Conservation (phyloP, 2,329 filamentous ascomycete genomes). For the Paecilomyces sp. region DNA sequence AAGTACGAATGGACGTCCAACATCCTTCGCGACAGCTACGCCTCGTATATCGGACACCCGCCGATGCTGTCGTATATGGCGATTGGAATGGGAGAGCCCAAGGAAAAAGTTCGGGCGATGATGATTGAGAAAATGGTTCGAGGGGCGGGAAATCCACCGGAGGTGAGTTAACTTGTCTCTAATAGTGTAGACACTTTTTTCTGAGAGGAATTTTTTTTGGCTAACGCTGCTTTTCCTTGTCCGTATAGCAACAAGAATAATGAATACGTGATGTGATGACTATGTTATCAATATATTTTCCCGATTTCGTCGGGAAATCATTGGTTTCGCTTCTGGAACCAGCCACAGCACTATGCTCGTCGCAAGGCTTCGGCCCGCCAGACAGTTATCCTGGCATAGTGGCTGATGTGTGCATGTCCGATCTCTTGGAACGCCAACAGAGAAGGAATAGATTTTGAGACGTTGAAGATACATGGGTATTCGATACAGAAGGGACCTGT, state of each 20-base stretch:
- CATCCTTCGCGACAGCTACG: slow-evolving; percentile 87
- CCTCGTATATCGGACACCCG: slow-evolving; percentile 83
- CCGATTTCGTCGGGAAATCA: background rate
- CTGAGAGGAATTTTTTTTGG: background rate
- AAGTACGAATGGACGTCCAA: slow-evolving; percentile 98
- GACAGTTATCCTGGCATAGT: background rate
- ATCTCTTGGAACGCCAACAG: background rate
- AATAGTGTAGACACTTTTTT: background rate
- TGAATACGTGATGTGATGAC: background rate
- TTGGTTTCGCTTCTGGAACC: background rate
- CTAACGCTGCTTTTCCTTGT: background rate
- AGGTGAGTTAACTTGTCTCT: slow-evolving; percentile 36
- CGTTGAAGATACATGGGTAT: background rate
- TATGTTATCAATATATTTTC: background rate
- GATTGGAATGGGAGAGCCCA: slow-evolving; percentile 77
- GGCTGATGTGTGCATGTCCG: background rate
- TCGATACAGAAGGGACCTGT: background rate
- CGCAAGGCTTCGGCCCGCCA: too few relatives aligned
- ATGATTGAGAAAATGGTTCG: slow-evolving; percentile 70
- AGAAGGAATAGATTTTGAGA: background rate
- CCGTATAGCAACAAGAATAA: slow-evolving; percentile 5
- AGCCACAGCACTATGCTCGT: background rate
- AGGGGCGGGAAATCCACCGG: slow-evolving; percentile 59
- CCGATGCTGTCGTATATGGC: slow-evolving; percentile 83
- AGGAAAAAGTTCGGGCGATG: slow-evolving; percentile 69